Percentiles rank a stretch among this genome's conserved stretches.
Conservation (phyloP, 1,139 yeast genomes). For the Eremothecium cymbalariae region DNA sequence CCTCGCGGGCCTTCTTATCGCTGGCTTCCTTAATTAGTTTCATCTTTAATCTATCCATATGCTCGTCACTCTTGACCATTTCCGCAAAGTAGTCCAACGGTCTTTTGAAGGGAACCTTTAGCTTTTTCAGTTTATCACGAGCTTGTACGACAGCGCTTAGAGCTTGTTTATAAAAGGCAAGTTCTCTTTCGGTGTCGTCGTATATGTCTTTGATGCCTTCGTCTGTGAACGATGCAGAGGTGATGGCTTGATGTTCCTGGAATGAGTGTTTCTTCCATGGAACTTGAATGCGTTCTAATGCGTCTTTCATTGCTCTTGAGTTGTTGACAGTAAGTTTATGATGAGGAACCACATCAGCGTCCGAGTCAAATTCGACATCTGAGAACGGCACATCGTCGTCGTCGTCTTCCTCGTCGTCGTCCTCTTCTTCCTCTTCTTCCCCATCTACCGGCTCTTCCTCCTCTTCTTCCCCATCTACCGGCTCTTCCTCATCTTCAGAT, state of each 20-base stretch:
- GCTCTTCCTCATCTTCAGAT: constrained; percentile 38
- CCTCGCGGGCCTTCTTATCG: constrained; percentile 85
- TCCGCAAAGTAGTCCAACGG: constrained; percentile 97
- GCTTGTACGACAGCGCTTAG: constrained; percentile 75
- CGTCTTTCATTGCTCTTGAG: constrained; percentile 58
- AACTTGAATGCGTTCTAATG: constrained; percentile 57
- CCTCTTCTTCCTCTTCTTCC: constrained; percentile 34
- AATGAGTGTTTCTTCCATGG: constrained; percentile 71
- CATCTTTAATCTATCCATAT: constrained; percentile 86
- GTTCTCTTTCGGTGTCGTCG: constrained; percentile 86
- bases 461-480: constrained; percentile 40
- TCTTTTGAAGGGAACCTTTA: constrained; percentile 80
- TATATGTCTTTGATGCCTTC: constrained; percentile 74
- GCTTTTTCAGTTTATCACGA: constrained; percentile 51
- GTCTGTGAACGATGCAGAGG: constrained; percentile 53
- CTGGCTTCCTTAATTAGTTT: constrained; percentile 82
- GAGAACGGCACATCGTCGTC: constrained; percentile 67
- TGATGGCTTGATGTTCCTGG: constrained; percentile 73
- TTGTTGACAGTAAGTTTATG: constrained; percentile 79
- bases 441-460: constrained; percentile 38
- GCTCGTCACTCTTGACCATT: constrained; percentile 97
- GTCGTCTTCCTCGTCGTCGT: constrained; percentile 40
- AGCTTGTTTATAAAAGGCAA: constrained; percentile 86
- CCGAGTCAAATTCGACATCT: constrained; percentile 74
- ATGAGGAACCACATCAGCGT: constrained; percentile 83